Evolutionary conservation across 2,329 filamentous ascomycete species (phyloP).

Genomic region (Lanzia echinophila): DNA sequence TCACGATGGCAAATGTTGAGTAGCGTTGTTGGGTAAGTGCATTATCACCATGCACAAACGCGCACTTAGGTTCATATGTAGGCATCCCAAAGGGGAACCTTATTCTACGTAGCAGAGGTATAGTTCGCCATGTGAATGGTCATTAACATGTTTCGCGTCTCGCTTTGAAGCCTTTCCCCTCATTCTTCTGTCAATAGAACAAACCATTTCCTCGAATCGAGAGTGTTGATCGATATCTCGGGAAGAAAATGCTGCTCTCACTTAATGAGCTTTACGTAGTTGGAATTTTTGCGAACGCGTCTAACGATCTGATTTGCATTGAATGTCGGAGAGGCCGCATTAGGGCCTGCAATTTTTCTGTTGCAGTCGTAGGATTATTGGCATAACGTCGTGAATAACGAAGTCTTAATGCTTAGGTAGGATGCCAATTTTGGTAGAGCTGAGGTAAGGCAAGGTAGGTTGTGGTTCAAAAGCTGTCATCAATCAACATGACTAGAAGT

Average conservation of each 20-base stretch:
- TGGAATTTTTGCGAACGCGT: slow-evolving; percentile 7
- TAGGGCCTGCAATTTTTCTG: neutral
- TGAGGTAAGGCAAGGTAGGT: neutral
- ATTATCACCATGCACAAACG: slow-evolving; percentile 3
- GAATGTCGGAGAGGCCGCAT: slow-evolving; percentile 17
- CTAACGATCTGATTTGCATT: slow-evolving; percentile 9
- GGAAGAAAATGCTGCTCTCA: neutral
- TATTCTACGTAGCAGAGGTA: slow-evolving; percentile 18
- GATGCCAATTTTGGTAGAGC: neutral
- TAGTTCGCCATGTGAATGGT: slow-evolving; percentile 22
- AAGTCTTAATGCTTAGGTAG: neutral
- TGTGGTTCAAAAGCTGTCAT: neutral
- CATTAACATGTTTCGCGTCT: slow-evolving; percentile 22
- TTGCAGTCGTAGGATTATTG: neutral
- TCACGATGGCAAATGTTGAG: neutral
- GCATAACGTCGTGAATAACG: neutral
- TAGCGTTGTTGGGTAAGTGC: slow-evolving; percentile 3
- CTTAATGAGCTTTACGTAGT: neutral
- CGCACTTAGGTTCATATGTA: neutral
- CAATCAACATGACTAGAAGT: neutral
- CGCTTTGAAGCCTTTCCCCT: slow-evolving; percentile 10
- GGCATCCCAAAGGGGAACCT: neutral
- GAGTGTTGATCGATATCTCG: neutral
- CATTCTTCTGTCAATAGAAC: neutral
- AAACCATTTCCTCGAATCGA: neutral